Evolutionary conservation across 257 asterid species (phyloP), one percentile per base, ranked within the genome.

Genomic region (Scutellaria minor): DNA sequence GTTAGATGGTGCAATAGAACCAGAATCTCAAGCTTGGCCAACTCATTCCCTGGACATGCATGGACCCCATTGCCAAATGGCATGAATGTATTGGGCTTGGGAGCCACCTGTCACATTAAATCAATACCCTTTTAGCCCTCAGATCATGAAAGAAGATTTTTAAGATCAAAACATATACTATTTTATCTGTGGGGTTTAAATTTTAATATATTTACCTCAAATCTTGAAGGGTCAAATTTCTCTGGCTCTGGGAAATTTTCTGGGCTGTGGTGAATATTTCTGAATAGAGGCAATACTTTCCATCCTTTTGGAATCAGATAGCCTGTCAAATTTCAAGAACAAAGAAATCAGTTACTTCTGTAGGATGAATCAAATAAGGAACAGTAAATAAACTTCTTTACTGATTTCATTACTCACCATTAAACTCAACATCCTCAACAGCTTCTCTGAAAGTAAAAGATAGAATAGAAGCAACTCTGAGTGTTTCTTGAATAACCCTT

Each of bases 31-130:
- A 91, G 82, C 90, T 91, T 94, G 69, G 99, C 97, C 65, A 94
- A 75, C 73, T 91, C 99, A 88, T 88, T 88, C 56, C 97, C 99
- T 45, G 97, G 97, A 69, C 99, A 94, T 14, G 99, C 78, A 66
- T 94, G 98, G 83, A 78, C 64, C 75, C 98, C 98, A 74, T 79
- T 89, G 68, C 98, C 98, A 94, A 94, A 94, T 84, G 98, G 96
- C 91, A 94, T 88, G 85, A 91, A 94, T 0, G 91, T 93, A 75
- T 89, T 93, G 84, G 98, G 96, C 45, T 88, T 93, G 1, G 91
- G 97, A 45, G 85, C 71, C 50, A 74, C 91, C 98, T 93, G 84
- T 76, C 70, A 83, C 52, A 66, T 68, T 44, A 54, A 0, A 2
- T 37, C 3, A 5, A 51, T 5, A 4, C 2, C 13, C 7, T n/a